Conservation (phyloP, 139 green algal species). For the Spirogloea muscicola region DNA sequence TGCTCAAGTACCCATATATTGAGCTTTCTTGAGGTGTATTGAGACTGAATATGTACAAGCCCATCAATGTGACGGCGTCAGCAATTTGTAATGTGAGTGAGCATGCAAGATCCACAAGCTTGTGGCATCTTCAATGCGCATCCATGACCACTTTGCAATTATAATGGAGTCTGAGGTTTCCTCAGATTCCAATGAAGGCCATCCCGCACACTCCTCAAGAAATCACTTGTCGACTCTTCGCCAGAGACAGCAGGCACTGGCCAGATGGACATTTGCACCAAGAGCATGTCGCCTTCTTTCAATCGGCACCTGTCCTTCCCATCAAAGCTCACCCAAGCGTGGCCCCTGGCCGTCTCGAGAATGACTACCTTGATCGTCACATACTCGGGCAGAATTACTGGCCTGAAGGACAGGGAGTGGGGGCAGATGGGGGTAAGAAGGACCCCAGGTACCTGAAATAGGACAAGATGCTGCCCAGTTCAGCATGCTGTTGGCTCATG, state of each 20-base stretch:
- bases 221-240: slow-evolving; percentile 68
- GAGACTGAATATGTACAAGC: no score
- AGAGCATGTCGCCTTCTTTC: slow-evolving; percentile 51
- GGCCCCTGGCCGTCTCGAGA: slow-evolving; percentile 56
- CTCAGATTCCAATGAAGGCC: slow-evolving; percentile 72
- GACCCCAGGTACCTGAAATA: slow-evolving; percentile 40
- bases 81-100: no score
- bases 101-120: no score
- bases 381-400: slow-evolving; percentile 62
- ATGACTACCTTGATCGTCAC: slow-evolving; percentile 69
- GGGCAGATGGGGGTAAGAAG: slow-evolving; percentile 80
- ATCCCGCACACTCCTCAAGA: slow-evolving; percentile 70
- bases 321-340: slow-evolving; percentile 74
- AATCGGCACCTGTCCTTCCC: slow-evolving; percentile 54
- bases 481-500: no score
- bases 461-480: no score
- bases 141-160: no score
- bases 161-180: slow-evolving; percentile 60
- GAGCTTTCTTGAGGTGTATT: no score
- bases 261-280: slow-evolving; percentile 61
- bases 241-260: slow-evolving; percentile 58
- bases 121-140: no score
- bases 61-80: no score
- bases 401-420: slow-evolving; percentile 90
- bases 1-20: no score